Conservation (phyloP, 2,329 filamentous ascomycete genomes). For the Venturia effusa region DNA sequence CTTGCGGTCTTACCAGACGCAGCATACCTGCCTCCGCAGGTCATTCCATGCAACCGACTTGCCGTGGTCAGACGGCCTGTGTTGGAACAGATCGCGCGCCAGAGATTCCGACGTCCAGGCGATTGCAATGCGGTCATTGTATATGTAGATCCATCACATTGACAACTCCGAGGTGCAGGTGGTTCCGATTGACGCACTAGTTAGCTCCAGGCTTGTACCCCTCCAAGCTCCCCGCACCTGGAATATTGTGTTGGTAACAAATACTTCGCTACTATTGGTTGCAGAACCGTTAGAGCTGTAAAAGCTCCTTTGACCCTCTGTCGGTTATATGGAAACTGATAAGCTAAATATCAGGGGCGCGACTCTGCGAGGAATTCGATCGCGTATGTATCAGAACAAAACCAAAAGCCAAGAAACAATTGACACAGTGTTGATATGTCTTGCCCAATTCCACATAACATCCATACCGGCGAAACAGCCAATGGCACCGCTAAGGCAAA, state of each 20-base stretch:
- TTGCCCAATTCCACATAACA: constrained; percentile 14
- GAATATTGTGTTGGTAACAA: background rate
- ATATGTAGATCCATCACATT: background rate
- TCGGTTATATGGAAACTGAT: background rate
- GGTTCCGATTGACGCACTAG: background rate
- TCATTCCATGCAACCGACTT: background rate
- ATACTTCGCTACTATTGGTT: background rate
- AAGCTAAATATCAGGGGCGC: background rate
- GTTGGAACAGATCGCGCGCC: background rate
- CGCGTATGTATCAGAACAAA: background rate
- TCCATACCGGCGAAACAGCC: constrained; percentile 14
- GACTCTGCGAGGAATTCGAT: background rate
- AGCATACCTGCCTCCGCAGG: too few species aligned
- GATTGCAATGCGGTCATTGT: background rate
- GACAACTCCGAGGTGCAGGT: background rate
- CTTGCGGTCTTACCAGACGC: too few species aligned
- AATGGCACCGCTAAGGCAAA: constrained; percentile 14
- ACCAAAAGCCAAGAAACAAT: background rate
- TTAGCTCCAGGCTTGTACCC: background rate
- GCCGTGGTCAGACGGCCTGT: background rate
- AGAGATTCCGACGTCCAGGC: background rate
- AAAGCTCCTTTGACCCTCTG: background rate
- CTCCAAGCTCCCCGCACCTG: background rate
- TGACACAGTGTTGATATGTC: constrained; percentile 11
- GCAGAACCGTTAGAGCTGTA: background rate